phyloP scores from a whole-genome alignment of 2,329 filamentous ascomycete genomes.

The Phialophora macrospora region DNA sequence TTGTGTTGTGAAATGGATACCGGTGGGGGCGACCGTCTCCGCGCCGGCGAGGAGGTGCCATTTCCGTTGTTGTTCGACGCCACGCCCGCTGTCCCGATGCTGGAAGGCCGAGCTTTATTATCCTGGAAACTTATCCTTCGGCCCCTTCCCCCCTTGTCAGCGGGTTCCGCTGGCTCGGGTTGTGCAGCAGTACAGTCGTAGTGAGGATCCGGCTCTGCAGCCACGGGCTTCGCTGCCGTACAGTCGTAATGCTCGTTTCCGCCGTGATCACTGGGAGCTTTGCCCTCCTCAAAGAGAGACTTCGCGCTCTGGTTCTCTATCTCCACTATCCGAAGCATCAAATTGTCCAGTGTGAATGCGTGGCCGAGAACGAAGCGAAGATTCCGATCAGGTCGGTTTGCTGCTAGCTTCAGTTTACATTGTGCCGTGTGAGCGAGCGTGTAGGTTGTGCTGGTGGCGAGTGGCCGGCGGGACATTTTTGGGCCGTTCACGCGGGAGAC shows the following conservation, averaged over 20 bases:
- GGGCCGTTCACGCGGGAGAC: background rate
- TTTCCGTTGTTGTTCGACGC: constrained; percentile 18
- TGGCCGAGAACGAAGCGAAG: constrained; percentile 38
- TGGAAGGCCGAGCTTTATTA: constrained; percentile 33
- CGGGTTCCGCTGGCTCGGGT: constrained; percentile 10
- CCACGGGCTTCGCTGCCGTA: constrained; percentile 19
- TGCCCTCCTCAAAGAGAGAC: constrained; percentile 27
- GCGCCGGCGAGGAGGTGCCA: constrained; percentile 22
- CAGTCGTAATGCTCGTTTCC: constrained; percentile 29
- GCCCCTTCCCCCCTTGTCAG: constrained; percentile 7
- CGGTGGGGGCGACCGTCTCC: constrained; percentile 30
- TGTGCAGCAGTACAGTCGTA: constrained; percentile 21
- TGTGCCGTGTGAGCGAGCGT: constrained; percentile 36
- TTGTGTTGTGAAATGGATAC: background rate
- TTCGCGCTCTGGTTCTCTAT: constrained; percentile 36
- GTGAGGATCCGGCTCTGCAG: constrained; percentile 19
- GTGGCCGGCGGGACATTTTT: constrained; percentile 21
- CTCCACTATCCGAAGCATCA: constrained; percentile 37
- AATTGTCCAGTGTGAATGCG: constrained; percentile 37
- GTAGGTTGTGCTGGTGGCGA: constrained; percentile 31
- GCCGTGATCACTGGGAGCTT: constrained; percentile 20
- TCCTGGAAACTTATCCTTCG: constrained; percentile 34
- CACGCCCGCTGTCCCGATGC: constrained; percentile 17
- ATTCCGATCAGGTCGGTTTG: constrained; percentile 35
- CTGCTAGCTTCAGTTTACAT: constrained; percentile 36